phyloP scores from a whole-genome alignment of 1,284 basidiomycete species.

The Rhodotorula glutinis region DNA sequence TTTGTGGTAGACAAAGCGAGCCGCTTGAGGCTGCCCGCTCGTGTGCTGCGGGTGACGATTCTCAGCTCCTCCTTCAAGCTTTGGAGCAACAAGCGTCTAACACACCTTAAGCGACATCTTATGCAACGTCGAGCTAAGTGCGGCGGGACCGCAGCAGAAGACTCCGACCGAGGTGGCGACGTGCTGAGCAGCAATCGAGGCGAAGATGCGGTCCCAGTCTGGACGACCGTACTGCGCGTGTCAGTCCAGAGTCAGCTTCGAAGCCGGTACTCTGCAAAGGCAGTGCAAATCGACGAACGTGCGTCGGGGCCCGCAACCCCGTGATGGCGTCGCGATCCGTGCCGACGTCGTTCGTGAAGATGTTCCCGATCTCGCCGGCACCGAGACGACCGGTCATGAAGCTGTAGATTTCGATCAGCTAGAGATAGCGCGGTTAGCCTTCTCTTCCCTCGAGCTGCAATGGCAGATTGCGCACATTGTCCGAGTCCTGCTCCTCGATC shows the following conservation, averaged over 20 bases:
- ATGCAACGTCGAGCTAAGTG: slow-evolving; percentile 67
- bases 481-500: slow-evolving; percentile 82
- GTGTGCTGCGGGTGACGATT: not conserved
- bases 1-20: slow-evolving; percentile 16
- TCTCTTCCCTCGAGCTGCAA: not conserved
- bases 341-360: slow-evolving; percentile 68
- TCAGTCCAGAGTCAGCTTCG: too few species aligned
- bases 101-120: slow-evolving; percentile 79
- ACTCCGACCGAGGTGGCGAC: slow-evolving; percentile 80
- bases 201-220: slow-evolving; percentile 84
- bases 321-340: slow-evolving; percentile 84
- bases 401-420: slow-evolving; percentile 64
- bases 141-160: slow-evolving; percentile 44
- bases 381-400: slow-evolving; percentile 83
- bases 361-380: slow-evolving; percentile 84
- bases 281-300: slow-evolving; percentile 45
- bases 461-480: slow-evolving; percentile 51
- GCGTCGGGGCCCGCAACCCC: slow-evolving; percentile 77
- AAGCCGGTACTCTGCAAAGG: too few species aligned
- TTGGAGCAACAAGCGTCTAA: slow-evolving; percentile 49
- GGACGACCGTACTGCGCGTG: slow-evolving; percentile 66
- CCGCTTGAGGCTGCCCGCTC: not conserved
- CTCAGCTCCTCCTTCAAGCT: not conserved
- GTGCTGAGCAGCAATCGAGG: slow-evolving; percentile 70
- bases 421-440: not conserved